Base-by-base conservation (phyloP, 257 asterid species). In the Nyctanthes arbortristis region DNA sequence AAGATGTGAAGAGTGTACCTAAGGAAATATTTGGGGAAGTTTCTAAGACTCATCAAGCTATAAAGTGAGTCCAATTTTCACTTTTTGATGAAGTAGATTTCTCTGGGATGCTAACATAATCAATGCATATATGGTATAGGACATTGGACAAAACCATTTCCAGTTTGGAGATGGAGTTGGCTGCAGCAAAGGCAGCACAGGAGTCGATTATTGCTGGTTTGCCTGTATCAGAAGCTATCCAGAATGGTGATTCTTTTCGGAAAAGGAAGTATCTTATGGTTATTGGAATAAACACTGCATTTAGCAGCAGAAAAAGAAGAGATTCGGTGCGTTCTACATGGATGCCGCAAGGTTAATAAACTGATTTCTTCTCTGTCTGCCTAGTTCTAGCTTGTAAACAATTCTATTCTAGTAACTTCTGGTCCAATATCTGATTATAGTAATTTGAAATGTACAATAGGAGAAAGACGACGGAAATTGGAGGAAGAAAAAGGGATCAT, bases 301-400 rank as follows among this genome's bases (percentile, higher is more conserved):
- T 92, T 77, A 92, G 98, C 80, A 92, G 98, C 83, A 73, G 98
- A 11, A 92, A 88, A 76, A 74, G 97, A 73, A 78, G 97, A 73
- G 98, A 92, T 70, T 90, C 98, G 0, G 86, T 92, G 72, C 98
- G 97, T 25, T 84, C 88, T 16, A 92, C 97, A 1, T 92, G 98
- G 98, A 88, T 90, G 96, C 97, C 95, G n/a, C 91, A 86, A 90
- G 97, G 98, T 90, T 30, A 65, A 47, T 56, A 10, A 24, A 49
- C 32, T 54, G 1, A 12, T 1, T 7, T 20, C 7, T 73, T 57
- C 65, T 12, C 16, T 5, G 10, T 57, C 32, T 4, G 1, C 49
- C 34, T 34, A 34, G 25, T 47, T 72, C 33, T 39, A 22, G 18
- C 62, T 39, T 14, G 11, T 47, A 37, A 14, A 27, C 37, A 64